phyloP scores from a whole-genome alignment of 1,284 basidiomycete genomes.

The Acaromyces ingoldii region DNA sequence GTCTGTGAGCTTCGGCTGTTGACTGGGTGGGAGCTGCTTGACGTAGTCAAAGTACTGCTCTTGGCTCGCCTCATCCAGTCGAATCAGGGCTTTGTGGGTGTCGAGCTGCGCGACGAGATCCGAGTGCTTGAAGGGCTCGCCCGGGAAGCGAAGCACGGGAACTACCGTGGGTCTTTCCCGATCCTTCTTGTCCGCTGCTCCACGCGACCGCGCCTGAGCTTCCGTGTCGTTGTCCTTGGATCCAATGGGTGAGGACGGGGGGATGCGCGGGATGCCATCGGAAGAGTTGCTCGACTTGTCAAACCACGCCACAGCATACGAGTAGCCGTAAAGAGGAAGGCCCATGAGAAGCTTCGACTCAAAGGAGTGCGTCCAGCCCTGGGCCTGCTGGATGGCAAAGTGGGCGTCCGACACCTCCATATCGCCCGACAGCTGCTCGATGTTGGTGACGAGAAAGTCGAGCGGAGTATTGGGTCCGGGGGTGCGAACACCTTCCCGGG shows the following conservation, averaged over 20 bases:
- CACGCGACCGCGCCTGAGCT: slow-evolving; percentile 8
- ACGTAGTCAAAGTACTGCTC: slow-evolving; percentile 13
- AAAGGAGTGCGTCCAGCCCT: neutral
- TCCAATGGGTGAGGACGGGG: slow-evolving; percentile 5
- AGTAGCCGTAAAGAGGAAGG: slow-evolving; percentile 9
- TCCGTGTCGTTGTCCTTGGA: slow-evolving; percentile 10
- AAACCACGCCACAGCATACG: slow-evolving; percentile 12
- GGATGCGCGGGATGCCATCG: slow-evolving; percentile 1
- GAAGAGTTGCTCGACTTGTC: neutral
- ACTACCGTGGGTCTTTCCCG: neutral
- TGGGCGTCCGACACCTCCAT: neutral
- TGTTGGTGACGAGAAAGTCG: slow-evolving; percentile 20
- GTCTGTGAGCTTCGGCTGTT: neutral
- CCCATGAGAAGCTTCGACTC: slow-evolving; percentile 4
- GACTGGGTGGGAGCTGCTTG: neutral
- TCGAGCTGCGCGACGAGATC: slow-evolving; percentile 6
- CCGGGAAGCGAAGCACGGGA: slow-evolving; percentile 6
- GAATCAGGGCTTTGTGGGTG: slow-evolving; percentile 7
- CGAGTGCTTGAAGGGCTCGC: slow-evolving; percentile 5
- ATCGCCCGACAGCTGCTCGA: slow-evolving; percentile 6
- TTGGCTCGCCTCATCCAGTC: slow-evolving; percentile 2
- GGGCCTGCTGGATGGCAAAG: neutral
- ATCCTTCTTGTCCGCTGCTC: slow-evolving; percentile 10
- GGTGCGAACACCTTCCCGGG: slow-evolving; percentile 16
- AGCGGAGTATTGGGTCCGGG: slow-evolving; percentile 28